Conservation (phyloP, 108 stramenopile genomes). For the Nitzschia sp. region DNA sequence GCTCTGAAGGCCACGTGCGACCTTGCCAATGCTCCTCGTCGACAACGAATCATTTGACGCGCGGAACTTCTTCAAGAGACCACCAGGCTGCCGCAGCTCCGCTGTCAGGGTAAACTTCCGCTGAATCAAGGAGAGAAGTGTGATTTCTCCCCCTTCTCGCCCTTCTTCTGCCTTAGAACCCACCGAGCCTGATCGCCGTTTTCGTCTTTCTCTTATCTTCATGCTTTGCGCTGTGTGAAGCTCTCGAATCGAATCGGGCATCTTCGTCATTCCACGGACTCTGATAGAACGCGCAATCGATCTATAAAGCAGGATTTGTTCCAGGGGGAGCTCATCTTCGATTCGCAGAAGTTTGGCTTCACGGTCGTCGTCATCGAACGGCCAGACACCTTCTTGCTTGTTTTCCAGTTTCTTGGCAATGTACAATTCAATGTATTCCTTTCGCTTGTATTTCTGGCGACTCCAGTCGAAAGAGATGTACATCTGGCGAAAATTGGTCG, state of each 20-base stretch:
- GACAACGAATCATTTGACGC: neutral
- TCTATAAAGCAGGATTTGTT: slow-evolving; percentile 74
- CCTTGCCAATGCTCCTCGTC: neutral
- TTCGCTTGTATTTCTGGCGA: slow-evolving; percentile 50
- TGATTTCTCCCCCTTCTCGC: neutral
- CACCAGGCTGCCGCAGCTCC: neutral
- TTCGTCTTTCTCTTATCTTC: neutral
- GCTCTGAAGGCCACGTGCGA: neutral
- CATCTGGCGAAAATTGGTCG: slow-evolving; percentile 35
- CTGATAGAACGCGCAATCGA: slow-evolving; percentile 48
- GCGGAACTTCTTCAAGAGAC: slow-evolving; percentile 2
- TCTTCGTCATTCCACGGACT: slow-evolving; percentile 37
- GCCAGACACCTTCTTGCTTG: slow-evolving; percentile 3
- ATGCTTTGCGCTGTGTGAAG: slow-evolving; percentile 13
- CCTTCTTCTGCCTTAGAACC: neutral
- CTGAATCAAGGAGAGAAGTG: slow-evolving; percentile 10
- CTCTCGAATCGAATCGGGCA: slow-evolving; percentile 36
- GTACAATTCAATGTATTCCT: slow-evolving; percentile 71
- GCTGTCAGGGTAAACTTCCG: neutral
- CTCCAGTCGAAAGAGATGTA: slow-evolving; percentile 52
- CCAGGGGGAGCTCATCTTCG: slow-evolving; percentile 69
- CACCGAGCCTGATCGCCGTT: neutral
- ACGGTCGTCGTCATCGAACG: slow-evolving; percentile 20
- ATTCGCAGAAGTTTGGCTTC: slow-evolving; percentile 44
- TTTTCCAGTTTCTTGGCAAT: slow-evolving; percentile 40